These are phyloP conservation scores for Kodamaea sp. DNA, from an alignment of 1,139 yeast genomes.

Conservation along the genomic window DNA sequence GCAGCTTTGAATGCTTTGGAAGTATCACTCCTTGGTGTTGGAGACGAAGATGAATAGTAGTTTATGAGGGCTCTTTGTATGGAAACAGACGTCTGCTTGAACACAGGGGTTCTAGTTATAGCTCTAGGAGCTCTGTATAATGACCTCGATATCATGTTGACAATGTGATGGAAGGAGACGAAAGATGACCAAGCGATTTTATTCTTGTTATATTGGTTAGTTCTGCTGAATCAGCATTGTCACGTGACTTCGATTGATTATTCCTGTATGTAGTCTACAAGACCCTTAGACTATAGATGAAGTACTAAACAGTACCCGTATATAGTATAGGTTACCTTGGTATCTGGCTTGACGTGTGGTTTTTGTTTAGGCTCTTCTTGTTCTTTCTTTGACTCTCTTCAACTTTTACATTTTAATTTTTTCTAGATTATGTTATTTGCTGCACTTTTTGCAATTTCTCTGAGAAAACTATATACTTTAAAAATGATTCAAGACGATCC, in stretches of 20 bases:
- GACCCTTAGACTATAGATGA: too few species aligned
- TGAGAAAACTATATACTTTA: too few species aligned
- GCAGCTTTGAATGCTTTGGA: conserved; percentile 27
- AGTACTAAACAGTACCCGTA: too few species aligned
- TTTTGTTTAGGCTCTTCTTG: too few species aligned
- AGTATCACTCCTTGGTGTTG: conserved; percentile 4
- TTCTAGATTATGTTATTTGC: too few species aligned
- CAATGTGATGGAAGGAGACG: background rate
- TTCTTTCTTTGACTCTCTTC: background rate
- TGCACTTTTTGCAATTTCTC: too few species aligned
- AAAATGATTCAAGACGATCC: too few species aligned
- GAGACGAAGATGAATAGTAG: conserved; percentile 2
- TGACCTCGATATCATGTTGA: background rate
- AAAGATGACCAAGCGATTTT: background rate
- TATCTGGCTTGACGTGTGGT: too few species aligned
- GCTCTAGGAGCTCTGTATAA: background rate
- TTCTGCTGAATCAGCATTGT: background rate
- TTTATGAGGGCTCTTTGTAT: background rate
- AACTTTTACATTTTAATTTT: too few species aligned
- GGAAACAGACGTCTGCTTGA: background rate
- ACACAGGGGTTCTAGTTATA: background rate
- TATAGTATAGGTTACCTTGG: too few species aligned
- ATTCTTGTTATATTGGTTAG: background rate
- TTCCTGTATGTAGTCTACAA: too few species aligned
- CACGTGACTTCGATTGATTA: too few species aligned